These are phyloP conservation scores for Tulasnella sp. DNA, from an alignment of 768 basidiomycete genomes.

Conservation along the genomic window DNA sequence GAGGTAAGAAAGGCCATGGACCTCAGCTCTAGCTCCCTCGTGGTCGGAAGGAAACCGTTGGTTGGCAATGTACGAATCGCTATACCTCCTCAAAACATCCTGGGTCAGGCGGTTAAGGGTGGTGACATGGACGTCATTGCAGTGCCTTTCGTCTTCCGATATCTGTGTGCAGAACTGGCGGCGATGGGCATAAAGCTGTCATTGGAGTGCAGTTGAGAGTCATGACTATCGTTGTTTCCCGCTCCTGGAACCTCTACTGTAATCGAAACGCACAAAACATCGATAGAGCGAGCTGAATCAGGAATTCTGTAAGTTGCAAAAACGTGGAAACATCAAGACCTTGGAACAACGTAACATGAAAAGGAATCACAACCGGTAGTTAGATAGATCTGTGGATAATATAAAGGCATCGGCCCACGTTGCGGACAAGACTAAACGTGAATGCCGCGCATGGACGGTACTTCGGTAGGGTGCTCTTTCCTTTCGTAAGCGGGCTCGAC, in stretches of 20 bases:
- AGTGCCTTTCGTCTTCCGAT: slow-evolving; percentile 88
- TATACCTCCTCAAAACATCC: slow-evolving; percentile 55
- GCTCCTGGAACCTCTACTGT: no score
- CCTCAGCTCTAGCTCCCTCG: slow-evolving; percentile 40
- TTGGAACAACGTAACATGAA: no score
- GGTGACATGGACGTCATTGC: slow-evolving; percentile 91
- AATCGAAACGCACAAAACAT: no score
- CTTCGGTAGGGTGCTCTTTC: no score
- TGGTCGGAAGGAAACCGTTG: slow-evolving; percentile 10
- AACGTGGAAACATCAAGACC: no score
- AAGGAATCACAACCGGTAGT: background rate
- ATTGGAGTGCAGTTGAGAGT: slow-evolving; percentile 34
- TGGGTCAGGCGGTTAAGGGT: slow-evolving; percentile 48
- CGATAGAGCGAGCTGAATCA: background rate
- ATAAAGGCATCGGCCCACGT: no score
- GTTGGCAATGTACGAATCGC: slow-evolving; percentile 44
- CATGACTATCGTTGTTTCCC: no score
- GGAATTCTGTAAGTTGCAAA: no score
- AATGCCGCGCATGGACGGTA: no score
- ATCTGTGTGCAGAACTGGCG: slow-evolving; percentile 92
- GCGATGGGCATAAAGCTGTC: slow-evolving; percentile 95
- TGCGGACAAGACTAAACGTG: no score
- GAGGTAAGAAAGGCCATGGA: slow-evolving; percentile 50
- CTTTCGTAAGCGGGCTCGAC: no score
- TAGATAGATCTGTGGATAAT: background rate